Conservation (phyloP, 2,329 filamentous ascomycete species). For the Fusarium camptoceras region DNA sequence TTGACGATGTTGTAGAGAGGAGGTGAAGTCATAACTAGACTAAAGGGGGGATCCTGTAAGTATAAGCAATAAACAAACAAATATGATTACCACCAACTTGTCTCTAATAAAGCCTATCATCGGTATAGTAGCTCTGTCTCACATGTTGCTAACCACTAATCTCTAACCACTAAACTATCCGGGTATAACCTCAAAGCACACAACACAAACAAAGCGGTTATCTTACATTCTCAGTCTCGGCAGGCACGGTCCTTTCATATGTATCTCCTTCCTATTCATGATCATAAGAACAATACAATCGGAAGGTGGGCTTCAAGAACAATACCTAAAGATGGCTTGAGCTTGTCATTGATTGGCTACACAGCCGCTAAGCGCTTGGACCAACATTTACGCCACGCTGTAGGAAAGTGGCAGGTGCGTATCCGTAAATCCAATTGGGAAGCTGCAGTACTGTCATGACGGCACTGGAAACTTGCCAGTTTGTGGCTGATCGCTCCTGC, state of each 20-base stretch:
- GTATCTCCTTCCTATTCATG: conserved; percentile 21
- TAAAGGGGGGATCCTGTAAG: background rate
- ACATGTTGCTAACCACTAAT: background rate
- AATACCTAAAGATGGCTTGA: conserved; percentile 21
- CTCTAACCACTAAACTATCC: background rate
- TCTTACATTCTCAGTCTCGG: conserved; percentile 9
- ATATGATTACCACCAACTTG: background rate
- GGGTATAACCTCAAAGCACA: conserved; percentile 3
- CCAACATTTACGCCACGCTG: conserved; percentile 27
- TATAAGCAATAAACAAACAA: conserved; percentile 6
- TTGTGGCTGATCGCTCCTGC: conserved; percentile 38
- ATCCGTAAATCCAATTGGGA: background rate
- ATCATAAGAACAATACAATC: conserved; percentile 39
- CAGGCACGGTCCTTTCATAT: conserved; percentile 21
- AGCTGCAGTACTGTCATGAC: conserved; percentile 35
- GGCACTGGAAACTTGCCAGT: conserved; percentile 41
- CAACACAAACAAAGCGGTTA: conserved; percentile 13
- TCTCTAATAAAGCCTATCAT: background rate
- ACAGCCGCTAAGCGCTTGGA: conserved; percentile 36
- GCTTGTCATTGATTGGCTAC: conserved; percentile 37
- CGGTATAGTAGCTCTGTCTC: background rate
- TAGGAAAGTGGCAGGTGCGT: conserved; percentile 13
- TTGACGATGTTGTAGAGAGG: background rate
- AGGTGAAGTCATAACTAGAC: background rate
- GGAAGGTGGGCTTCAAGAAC: conserved; percentile 4